Evolutionary conservation across 2,329 filamentous ascomycete species (phyloP).

Genomic region (Fusarium sp.): DNA sequence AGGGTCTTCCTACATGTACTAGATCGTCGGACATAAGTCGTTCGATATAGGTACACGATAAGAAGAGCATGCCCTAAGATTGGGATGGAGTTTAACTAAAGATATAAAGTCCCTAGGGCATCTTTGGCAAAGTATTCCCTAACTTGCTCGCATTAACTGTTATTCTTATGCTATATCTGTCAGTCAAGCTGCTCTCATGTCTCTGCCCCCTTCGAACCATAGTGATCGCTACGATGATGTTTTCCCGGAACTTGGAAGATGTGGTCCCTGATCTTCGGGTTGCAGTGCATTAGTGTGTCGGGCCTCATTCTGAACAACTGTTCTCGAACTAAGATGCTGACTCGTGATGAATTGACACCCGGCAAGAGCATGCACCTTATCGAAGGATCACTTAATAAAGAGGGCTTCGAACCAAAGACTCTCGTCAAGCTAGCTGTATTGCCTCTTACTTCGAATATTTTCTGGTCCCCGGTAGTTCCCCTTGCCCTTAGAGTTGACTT

Average conservation of each 20-base stretch:
- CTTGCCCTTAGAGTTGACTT: too few relatives aligned
- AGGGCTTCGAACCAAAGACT: neutral
- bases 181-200: neutral
- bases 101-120: neutral
- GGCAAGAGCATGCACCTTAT: neutral
- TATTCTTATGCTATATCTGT: neutral
- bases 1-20: neutral
- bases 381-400: neutral
- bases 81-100: neutral
- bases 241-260: neutral
- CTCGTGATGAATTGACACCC: neutral
- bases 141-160: neutral
- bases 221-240: neutral
- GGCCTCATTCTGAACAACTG: conserved; percentile 2
- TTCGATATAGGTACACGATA: too few relatives aligned
- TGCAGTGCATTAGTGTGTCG: conserved; percentile 6
- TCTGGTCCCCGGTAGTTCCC: too few relatives aligned
- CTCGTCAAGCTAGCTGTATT: too few relatives aligned
- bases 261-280: neutral
- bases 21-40: neutral
- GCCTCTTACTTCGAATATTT: neutral
- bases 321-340: neutral
- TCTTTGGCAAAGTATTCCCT: neutral
- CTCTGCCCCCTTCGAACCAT: neutral
- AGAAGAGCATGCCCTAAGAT: neutral